Evolutionary conservation across 2,329 filamentous ascomycete species (phyloP), one percentile per base, ranked within the genome.

Genomic region (Aspergillaceae sp.): DNA sequence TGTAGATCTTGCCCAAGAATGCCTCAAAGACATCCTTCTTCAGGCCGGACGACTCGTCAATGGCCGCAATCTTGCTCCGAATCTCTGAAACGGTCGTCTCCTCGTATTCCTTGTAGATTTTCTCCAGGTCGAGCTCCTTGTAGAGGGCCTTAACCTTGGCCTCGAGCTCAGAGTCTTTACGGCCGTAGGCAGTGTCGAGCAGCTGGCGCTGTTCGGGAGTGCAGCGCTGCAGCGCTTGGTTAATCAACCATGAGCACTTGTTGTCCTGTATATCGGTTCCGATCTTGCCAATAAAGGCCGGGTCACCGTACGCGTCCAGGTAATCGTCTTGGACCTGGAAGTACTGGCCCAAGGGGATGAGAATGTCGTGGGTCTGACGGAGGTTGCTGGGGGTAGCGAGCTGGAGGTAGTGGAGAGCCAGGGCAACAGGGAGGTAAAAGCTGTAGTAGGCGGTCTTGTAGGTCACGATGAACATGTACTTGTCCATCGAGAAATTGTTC

Each of bases 371-470:
- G 40, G 88, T 85, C 63, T 86, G 84, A 73, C 91, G 84, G 50
- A 98, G 82, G 75, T 96, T 97, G 71, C 86, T 80, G 29, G 84
- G 80, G 6, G 88, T 92, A 26, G 91, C 92, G 50, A 90, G 77
- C 63, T 88, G 83, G 56, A 90, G 80, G 71, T 89, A 85, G 75
- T 91, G 77, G 59, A 98, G 77, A 4, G 92, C 87, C 40, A 98
- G 80, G 7, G 89, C 91, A 46, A 98, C 89, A 48, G 92, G 92
- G 9, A 98, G 84, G 74, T 97, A 97, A 79, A 98, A 98, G 63
- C 86, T 94, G 78, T 98, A 98, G 77, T 94, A 98, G 43, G 92
- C 90, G 27, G 92, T 98, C 82, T 98, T 98, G 83, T 94, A 97
- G 72, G 94, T 87, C 73, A 98, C 92, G 63, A 98, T 98, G 78